Evolutionary conservation across 345 rosid genomes (phyloP), one percentile per base, ranked within the genome.

Genomic region (Linum usitatissimum): DNA sequence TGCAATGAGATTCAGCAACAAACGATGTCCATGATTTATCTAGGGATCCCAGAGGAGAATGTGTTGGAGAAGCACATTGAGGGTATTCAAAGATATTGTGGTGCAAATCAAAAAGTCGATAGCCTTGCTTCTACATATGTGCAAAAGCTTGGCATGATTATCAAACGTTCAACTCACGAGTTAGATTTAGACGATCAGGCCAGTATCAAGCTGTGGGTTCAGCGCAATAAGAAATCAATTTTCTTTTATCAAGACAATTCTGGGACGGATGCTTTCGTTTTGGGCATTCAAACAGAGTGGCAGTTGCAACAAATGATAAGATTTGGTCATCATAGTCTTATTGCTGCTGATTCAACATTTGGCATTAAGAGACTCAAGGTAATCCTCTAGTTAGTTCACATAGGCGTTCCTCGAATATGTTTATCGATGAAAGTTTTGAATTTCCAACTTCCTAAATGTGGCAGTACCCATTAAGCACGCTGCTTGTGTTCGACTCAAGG

Each of bases 201-300:
- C 36, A 93, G 99, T 77, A 82, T 93, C 54, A 79, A 80, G 73
- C 72, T 84, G 76, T 90, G 95, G 97, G 85, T 78, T 70, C 96
- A 87, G 72, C 80, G 92, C 38, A 84, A 87, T 79, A 87, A 90
- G 79, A 93, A 90, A 67, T 83, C 84, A 5, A 83, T 93, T 58
- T 93, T 93, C 75, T 82, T 82, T 74, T 86, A 86, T 78, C 97
- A 90, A 68, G 94, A 90, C 61, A 55, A 86, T 61, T 87, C 95
- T 6, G 94, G 87, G 64, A 68, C 77, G 0, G 87, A 82, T 66
- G 75, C 94, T 68, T 93, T 86, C 62, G 77, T 93, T 73, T 79
- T 93, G 18, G 99, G 99, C 40, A 83, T 93, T 70, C 99, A 93
- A 73, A 89, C 96, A 3, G 96, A 93, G 73, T 90, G 96, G 95